Conservation (phyloP, 345 rosid genomes). For the Eucalyptus paniculata region DNA sequence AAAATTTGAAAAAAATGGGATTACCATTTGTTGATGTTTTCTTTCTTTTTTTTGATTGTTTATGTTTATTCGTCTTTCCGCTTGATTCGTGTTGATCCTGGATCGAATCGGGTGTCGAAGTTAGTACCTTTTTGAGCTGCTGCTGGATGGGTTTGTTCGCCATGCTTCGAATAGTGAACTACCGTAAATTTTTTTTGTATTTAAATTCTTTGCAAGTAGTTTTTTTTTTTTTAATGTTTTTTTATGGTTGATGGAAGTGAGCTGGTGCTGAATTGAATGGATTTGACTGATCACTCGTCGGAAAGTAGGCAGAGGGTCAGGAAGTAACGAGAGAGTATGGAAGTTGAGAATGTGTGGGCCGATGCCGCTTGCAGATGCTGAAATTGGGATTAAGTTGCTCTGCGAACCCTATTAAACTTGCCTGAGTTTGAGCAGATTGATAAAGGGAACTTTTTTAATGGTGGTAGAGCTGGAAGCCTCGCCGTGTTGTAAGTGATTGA, state of each 20-base stretch:
- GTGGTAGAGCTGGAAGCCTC: not conserved
- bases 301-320: not conserved
- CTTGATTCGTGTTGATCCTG: not conserved
- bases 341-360: not conserved
- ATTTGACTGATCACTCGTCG: not conserved
- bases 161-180: not conserved
- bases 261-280: not conserved
- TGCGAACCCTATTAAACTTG: accelerated
- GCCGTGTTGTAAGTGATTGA: not conserved
- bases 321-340: not conserved
- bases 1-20: not conserved
- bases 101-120: not conserved
- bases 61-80: not conserved
- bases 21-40: not conserved
- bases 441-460: not conserved
- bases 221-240: not conserved
- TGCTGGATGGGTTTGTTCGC: not conserved
- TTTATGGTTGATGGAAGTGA: not conserved
- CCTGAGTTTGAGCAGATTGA: not conserved
- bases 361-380: not conserved
- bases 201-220: not conserved
- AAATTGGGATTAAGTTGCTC: not conserved
- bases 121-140: not conserved
- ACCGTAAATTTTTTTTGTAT: not conserved
- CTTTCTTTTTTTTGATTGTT: not conserved